These are phyloP conservation scores for Annona cherimola DNA, from an alignment of 164 flowering plant species.

Conservation along the genomic window DNA sequence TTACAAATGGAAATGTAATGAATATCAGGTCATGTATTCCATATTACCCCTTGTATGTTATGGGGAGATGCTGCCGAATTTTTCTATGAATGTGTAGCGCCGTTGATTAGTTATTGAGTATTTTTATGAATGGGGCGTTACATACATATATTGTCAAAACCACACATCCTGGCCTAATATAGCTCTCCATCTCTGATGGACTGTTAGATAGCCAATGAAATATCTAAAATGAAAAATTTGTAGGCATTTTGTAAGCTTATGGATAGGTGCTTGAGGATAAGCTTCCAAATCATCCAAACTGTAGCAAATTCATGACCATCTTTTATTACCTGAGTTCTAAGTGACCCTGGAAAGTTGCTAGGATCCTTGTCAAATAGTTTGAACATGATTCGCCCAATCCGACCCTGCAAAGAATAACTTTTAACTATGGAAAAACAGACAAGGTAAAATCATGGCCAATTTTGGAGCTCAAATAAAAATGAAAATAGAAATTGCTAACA, in stretches of 20 bases:
- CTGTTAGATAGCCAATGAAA: constrained; percentile 76
- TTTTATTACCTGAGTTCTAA: constrained; percentile 51
- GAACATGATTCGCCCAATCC: constrained; percentile 68
- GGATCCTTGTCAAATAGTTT: constrained; percentile 93
- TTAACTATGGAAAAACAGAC: background rate
- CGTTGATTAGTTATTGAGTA: constrained; percentile 95
- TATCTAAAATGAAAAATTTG: constrained; percentile 38
- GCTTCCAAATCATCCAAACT: background rate
- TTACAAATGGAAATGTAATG: no score
- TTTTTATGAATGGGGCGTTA: constrained; percentile 84
- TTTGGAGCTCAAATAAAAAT: background rate
- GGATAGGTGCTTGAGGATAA: background rate
- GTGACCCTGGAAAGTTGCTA: constrained; percentile 58
- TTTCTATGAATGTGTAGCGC: constrained; percentile 93
- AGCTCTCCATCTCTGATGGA: constrained; percentile 92
- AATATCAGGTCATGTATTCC: constrained; percentile 77
- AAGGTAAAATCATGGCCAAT: no score
- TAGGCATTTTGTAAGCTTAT: background rate
- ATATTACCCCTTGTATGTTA: constrained; percentile 79
- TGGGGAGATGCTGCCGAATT: constrained; percentile 97
- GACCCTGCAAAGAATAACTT: constrained; percentile 41
- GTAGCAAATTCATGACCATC: background rate
- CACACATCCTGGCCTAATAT: constrained; percentile 93
- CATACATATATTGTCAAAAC: constrained; percentile 64
- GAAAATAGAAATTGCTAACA: background rate